A percentile compares a stretch with the other conserved stretches of the same genome.
Evolutionary conservation across 805 yeast genomes (phyloP).

Genomic region (Groenewaldozyma salmanticensis): DNA sequence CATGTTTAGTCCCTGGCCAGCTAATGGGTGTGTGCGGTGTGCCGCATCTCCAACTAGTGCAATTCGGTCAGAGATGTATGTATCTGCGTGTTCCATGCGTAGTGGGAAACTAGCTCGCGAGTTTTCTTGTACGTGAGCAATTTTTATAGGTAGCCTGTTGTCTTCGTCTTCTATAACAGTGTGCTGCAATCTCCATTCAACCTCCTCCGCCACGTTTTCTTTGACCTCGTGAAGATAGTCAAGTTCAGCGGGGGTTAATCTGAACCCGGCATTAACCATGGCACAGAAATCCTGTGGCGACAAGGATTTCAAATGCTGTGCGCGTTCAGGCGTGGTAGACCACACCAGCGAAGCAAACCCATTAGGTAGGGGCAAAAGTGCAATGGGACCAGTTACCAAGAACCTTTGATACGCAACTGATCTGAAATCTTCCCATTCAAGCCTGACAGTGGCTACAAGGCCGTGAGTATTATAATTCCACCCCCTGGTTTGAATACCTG

Average conservation of each 20-base stretch:
- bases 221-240: conserved; percentile 48
- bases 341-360: conserved; percentile 88
- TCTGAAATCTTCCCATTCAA: conserved; percentile 62
- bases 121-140: conserved; percentile 45
- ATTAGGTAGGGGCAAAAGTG: conserved; percentile 79
- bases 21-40: conserved; percentile 93
- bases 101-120: conserved; percentile 86
- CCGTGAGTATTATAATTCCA: conserved; percentile 88
- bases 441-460: conserved; percentile 78
- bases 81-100: conserved; percentile 81
- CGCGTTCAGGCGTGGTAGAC: conserved; percentile 74
- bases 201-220: conserved; percentile 49
- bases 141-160: conserved; percentile 56
- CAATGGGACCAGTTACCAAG: conserved; percentile 85
- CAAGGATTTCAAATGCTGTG: conserved; percentile 50
- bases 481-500: conserved; percentile 78
- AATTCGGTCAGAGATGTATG: conserved; percentile 71
- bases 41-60: conserved; percentile 99
- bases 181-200: conserved; percentile 56
- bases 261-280: conserved; percentile 77
- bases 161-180: conserved; percentile 39
- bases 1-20: conserved; percentile 97
- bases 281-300: conserved; percentile 54
- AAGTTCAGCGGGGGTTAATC: conserved; percentile 69
- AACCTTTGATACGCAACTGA: conserved; percentile 90